Evolutionary conservation across 257 asterid genomes (phyloP), one percentile per base, ranked within the genome.

Genomic region (Rubia yunnanensis): DNA sequence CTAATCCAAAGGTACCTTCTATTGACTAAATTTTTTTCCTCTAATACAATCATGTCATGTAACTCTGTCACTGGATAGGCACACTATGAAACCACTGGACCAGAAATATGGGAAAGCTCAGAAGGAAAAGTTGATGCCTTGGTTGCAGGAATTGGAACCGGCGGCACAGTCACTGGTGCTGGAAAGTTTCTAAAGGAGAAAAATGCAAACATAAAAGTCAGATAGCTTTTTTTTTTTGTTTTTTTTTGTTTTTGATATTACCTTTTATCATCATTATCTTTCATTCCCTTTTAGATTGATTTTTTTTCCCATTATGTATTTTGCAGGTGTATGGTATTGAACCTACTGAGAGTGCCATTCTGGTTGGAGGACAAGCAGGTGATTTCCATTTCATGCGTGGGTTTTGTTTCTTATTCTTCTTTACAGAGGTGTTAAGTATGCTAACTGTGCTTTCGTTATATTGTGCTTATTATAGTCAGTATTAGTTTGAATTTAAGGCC

Each of bases 51-150:
- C 27, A 23, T 31, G 57, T 32, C 65, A 27, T 72, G 64, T 30
- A 58, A 41, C 31, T 65, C 23, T 27, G 13, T 64, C 62, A 39
- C 63, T 74, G 7, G 52, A 28, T 26, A 81, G 85, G 71, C 73
- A 41, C 85, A 81, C 48, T 81, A 81, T 57, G 83, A 81, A 73
- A 78, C 86, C 31, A 81, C 86, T 73, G 83, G 83, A 65, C 83
- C 86, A 54, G 86, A 81, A 69, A 78, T 81, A 64, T 81, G 86
- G 86, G 57, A 81, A 5, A 2, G 68, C 68, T 63, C 77, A 13
- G 68, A 70, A 60, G 86, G 83, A 39, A 75, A 75, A 60, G 73
- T 81, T 34, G 83, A 75, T 61, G 72, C 66, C 34, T 58, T 81
- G 0, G 73, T 81, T 67, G 79, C 78, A 9, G 86, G 83, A 67